Conservation (phyloP, 2,329 filamentous ascomycete species). For the Akanthomyces muscarius region DNA sequence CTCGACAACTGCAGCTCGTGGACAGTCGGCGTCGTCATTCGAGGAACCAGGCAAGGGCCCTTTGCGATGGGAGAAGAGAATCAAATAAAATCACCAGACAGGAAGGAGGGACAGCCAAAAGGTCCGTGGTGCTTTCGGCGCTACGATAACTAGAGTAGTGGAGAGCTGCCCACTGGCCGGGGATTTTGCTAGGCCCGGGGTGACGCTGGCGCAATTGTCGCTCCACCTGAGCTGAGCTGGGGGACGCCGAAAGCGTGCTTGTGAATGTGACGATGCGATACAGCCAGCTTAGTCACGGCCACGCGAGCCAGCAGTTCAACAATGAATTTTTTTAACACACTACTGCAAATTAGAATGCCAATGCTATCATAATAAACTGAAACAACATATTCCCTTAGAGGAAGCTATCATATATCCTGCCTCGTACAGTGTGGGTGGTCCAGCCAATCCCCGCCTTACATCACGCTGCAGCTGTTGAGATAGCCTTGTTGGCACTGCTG, state of each 20-base stretch:
- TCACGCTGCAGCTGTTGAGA: constrained; percentile 46
- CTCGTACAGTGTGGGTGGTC: not conserved
- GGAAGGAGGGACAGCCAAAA: not conserved
- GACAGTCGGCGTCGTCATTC: not conserved
- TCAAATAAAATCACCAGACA: not conserved
- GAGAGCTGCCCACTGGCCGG: constrained; percentile 11
- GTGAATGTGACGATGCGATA: not conserved
- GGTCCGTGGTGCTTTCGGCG: constrained; percentile 5
- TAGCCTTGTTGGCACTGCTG: constrained; percentile 58
- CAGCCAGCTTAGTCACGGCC: not conserved
- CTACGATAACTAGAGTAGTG: not conserved
- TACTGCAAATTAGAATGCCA: not conserved
- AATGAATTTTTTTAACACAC: not conserved
- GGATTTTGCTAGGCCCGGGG: not conserved
- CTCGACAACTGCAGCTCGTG: not conserved
- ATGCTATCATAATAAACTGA: not conserved
- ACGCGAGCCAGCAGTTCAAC: not conserved
- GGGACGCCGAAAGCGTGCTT: not conserved
- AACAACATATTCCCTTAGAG: not conserved
- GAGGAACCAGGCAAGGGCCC: constrained; percentile 6
- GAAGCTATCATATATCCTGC: not conserved
- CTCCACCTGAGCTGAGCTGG: constrained; percentile 7
- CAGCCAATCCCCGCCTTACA: constrained; percentile 37
- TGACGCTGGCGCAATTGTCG: not conserved
- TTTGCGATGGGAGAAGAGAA: not conserved